phyloP scores from a whole-genome alignment of 106 monocot genomes.

The Platanthera zijinensis region DNA sequence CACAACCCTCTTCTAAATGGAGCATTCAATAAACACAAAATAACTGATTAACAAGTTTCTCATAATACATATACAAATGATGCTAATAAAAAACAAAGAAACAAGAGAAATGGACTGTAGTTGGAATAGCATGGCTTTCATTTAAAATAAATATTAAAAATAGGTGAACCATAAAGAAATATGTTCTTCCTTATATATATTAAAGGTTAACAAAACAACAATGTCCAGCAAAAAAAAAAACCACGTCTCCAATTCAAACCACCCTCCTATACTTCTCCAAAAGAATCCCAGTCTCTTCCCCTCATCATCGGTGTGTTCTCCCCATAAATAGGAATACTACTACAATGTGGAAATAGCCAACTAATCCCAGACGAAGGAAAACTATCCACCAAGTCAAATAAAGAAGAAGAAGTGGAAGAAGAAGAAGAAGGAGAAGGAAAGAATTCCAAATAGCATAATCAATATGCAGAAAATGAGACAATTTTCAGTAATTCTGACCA shows the following conservation, averaged over 20 bases:
- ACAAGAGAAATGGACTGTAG: not conserved
- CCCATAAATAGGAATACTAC: not conserved
- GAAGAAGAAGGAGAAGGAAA: not conserved
- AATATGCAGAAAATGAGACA: not conserved
- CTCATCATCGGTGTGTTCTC: not conserved
- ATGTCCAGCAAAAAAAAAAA: not conserved
- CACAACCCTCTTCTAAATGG: not conserved
- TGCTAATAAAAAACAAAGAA: not conserved
- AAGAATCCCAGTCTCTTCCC: not conserved
- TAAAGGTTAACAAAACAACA: not conserved
- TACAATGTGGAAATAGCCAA: not conserved
- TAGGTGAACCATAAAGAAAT: not conserved
- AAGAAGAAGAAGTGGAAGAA: not conserved
- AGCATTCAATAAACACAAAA: not conserved
- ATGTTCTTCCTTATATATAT: constrained; percentile 1
- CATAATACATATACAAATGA: not conserved
- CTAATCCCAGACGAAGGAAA: not conserved
- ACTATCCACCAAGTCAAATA: not conserved
- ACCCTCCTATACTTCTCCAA: not conserved
- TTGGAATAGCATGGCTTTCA: not conserved
- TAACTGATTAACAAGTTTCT: not conserved
- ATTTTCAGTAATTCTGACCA: constrained; percentile 10
- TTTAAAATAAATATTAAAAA: not conserved
- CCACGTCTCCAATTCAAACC: not conserved
- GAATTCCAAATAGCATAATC: not conserved